Evolutionary conservation across 2,329 filamentous ascomycete species (phyloP).

Genomic region (Daldinia sp.): DNA sequence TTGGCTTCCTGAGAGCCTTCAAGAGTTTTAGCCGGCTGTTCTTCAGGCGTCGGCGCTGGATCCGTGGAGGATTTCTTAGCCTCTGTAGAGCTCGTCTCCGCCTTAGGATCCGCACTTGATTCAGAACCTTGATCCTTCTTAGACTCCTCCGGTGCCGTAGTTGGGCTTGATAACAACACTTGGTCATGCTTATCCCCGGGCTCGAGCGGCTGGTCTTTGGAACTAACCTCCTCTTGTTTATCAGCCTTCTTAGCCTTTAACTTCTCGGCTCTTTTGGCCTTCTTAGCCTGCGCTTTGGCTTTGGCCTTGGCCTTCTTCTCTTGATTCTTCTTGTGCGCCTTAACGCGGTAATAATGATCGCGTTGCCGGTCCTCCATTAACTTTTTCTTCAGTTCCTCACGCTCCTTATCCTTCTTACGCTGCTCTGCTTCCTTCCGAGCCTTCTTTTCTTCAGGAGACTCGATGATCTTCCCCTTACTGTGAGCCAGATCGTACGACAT

Average conservation of each 20-base stretch:
- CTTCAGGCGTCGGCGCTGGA: slow-evolving; percentile 16
- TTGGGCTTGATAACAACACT: slow-evolving; percentile 45
- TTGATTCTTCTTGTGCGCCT: slow-evolving; percentile 58
- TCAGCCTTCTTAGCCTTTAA: slow-evolving; percentile 42
- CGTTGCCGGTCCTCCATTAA: slow-evolving; percentile 54
- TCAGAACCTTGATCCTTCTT: slow-evolving; percentile 34
- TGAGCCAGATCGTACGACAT: slow-evolving; percentile 78
- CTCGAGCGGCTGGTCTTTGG: slow-evolving; percentile 15
- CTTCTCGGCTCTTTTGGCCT: slow-evolving; percentile 47
- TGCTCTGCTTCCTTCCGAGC: slow-evolving; percentile 60
- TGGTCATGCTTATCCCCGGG: slow-evolving; percentile 53
- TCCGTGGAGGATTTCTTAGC: slow-evolving; percentile 26
- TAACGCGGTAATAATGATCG: slow-evolving; percentile 51
- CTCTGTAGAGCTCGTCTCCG: slow-evolving; percentile 37
- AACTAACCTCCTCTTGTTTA: slow-evolving; percentile 21
- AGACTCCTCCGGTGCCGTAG: slow-evolving; percentile 28
- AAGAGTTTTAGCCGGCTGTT: slow-evolving; percentile 46
- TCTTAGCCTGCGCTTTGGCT: slow-evolving; percentile 54
- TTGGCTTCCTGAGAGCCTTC: slow-evolving; percentile 31
- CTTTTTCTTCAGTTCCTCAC: slow-evolving; percentile 53
- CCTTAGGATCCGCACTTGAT: slow-evolving; percentile 26
- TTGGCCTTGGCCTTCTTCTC: slow-evolving; percentile 54
- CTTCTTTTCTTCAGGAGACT: slow-evolving; percentile 62
- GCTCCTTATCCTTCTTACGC: slow-evolving; percentile 57
- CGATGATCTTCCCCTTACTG: slow-evolving; percentile 68